Evolutionary conservation across 768 basidiomycete species (phyloP).

Genomic region (Floccularia luteovirens): DNA sequence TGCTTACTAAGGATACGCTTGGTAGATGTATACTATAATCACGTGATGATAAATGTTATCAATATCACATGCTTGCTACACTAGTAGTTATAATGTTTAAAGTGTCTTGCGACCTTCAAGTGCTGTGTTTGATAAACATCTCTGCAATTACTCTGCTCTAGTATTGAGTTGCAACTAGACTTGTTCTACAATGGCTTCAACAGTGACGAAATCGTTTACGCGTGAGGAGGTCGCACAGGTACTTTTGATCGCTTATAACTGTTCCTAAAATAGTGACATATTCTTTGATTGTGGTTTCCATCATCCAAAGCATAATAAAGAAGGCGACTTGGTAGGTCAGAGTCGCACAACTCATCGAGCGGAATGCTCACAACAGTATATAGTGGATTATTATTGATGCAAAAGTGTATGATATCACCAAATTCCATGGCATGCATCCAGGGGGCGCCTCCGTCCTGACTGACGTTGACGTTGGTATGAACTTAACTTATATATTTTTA

Average conservation of each 20-base stretch:
- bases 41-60: not conserved
- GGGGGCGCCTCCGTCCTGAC: constrained; percentile 76
- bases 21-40: not conserved
- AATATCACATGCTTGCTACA: not conserved
- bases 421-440: constrained; percentile 80
- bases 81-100: too few relatives aligned
- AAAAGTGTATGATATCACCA: constrained; percentile 78
- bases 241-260: constrained; percentile 3
- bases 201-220: constrained; percentile 27
- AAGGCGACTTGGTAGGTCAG: constrained; percentile 53
- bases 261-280: too few relatives aligned
- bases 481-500: constrained; percentile 24
- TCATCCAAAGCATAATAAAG: constrained; percentile 60
- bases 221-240: constrained; percentile 39
- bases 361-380: not conserved
- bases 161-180: not conserved
- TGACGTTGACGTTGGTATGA: constrained; percentile 69
- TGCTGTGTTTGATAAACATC: too few relatives aligned
- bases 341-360: constrained; percentile 27
- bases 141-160: too few relatives aligned
- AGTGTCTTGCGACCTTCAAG: too few relatives aligned
- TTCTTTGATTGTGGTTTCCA: too few relatives aligned
- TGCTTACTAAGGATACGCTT: not conserved
- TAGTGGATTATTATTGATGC: constrained; percentile 85
- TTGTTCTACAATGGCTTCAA: constrained; percentile 21